phyloP scores from a whole-genome alignment of 768 basidiomycete genomes.

The Boletus rubropictus region DNA sequence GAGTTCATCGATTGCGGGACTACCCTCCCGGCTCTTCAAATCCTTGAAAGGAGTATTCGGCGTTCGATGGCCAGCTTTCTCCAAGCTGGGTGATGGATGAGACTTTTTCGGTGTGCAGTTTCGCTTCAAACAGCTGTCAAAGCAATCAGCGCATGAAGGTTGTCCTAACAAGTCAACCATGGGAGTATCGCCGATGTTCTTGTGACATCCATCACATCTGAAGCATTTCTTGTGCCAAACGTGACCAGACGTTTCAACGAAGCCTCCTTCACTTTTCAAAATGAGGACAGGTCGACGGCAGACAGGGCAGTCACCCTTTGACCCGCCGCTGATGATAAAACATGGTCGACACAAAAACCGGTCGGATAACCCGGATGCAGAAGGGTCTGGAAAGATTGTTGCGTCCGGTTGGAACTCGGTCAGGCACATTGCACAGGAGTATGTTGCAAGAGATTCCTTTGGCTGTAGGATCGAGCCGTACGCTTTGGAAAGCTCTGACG shows the following conservation, averaged over 20 bases:
- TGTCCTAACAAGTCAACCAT: slow-evolving; percentile 81
- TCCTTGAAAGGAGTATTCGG: slow-evolving; percentile 43
- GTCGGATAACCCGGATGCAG: slow-evolving; percentile 19
- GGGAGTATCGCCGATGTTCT: slow-evolving; percentile 65
- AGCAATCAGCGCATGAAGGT: slow-evolving; percentile 76
- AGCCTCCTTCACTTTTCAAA: slow-evolving; percentile 72
- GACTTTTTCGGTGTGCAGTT: slow-evolving; percentile 36
- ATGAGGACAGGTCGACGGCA: slow-evolving; percentile 70
- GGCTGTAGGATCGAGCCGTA: slow-evolving; percentile 82
- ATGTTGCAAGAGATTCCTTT: slow-evolving; percentile 63
- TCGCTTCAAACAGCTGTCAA: slow-evolving; percentile 66
- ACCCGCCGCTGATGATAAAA: slow-evolving; percentile 67
- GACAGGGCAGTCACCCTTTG: slow-evolving; percentile 63
- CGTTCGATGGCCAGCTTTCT: slow-evolving; percentile 33
- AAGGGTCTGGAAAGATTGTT: slow-evolving; percentile 79
- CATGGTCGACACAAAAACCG: slow-evolving; percentile 73
- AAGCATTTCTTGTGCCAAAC: slow-evolving; percentile 85
- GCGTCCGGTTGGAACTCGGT: slow-evolving; percentile 70
- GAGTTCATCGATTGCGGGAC: slow-evolving; percentile 59
- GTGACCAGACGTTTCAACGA: slow-evolving; percentile 61
- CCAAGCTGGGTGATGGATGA: slow-evolving; percentile 33
- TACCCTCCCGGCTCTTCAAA: slow-evolving; percentile 44
- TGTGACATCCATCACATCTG: slow-evolving; percentile 65
- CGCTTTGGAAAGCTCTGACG: slow-evolving; percentile 68
- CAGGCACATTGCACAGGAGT: slow-evolving; percentile 63